These are phyloP conservation scores for Russula earlei DNA, from an alignment of 768 basidiomycete genomes.

Conservation along the genomic window DNA sequence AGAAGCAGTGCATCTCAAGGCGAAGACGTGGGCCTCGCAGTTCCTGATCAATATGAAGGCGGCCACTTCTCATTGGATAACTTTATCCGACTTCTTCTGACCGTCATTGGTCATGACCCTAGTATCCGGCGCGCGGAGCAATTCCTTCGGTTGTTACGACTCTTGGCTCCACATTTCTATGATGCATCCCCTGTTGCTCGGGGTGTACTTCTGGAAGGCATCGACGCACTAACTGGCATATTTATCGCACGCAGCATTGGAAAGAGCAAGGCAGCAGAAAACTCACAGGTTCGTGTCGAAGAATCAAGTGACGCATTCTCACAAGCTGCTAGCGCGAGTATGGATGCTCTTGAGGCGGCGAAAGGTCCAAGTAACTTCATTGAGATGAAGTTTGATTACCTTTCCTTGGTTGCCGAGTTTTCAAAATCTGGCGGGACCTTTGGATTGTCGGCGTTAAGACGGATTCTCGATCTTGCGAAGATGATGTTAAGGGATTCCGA, in stretches of 20 bases:
- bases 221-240: constrained; percentile 54
- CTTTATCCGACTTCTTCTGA: constrained; percentile 62
- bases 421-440: constrained; percentile 41
- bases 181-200: constrained; percentile 44
- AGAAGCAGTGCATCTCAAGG: constrained; percentile 26
- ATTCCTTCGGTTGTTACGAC: constrained; percentile 54
- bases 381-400: constrained; percentile 57
- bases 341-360: constrained; percentile 35
- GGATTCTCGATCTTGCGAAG: constrained; percentile 47
- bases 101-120: constrained; percentile 70
- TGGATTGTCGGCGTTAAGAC: constrained; percentile 31
- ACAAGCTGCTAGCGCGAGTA: constrained; percentile 21
- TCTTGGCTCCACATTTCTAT: constrained; percentile 48
- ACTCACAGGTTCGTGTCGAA: constrained; percentile 24
- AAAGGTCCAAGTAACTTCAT: constrained; percentile 44
- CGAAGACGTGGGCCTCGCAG: constrained; percentile 25
- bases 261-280: constrained; percentile 38
- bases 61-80: constrained; percentile 50
- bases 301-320: constrained; percentile 17
- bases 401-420: constrained; percentile 44
- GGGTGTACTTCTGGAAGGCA: constrained; percentile 53
- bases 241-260: constrained; percentile 36
- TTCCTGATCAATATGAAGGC: constrained; percentile 54
- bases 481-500: constrained; percentile 45
- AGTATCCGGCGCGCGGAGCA: constrained; percentile 56